A percentile compares a stretch with the other conserved stretches of the same genome.
Conservation (phyloP, 768 basidiomycete genomes). For the Mycena galopus region DNA sequence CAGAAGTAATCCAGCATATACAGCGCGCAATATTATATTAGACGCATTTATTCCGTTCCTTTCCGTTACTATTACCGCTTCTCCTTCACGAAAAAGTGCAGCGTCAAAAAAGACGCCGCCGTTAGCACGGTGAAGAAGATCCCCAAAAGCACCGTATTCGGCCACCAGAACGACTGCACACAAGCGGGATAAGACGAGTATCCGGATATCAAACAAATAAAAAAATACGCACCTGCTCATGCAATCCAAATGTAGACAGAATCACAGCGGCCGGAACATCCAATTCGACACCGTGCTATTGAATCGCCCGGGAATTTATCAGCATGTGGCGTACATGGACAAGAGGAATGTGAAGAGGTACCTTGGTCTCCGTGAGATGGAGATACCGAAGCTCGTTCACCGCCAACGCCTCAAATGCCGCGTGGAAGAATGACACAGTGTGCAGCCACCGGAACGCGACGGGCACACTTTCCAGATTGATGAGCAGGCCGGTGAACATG, state of each 20-base stretch:
- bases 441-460: slow-evolving; percentile 86
- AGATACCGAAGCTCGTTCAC: slow-evolving; percentile 97
- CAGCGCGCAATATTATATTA: too few species aligned
- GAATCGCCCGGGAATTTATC: slow-evolving; percentile 16
- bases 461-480: slow-evolving; percentile 91
- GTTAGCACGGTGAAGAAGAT: slow-evolving; percentile 91
- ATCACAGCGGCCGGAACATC: slow-evolving; percentile 98
- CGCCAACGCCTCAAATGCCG: slow-evolving; percentile 96
- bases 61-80: slow-evolving; percentile 53
- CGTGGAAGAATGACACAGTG: slow-evolving; percentile 97
- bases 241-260: slow-evolving; percentile 92
- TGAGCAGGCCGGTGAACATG: slow-evolving; percentile 93
- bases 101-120: slow-evolving; percentile 77
- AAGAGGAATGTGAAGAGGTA: slow-evolving; percentile 41
- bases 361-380: slow-evolving; percentile 91
- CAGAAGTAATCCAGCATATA: slow-evolving; percentile 5
- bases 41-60: neutral
- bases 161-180: slow-evolving; percentile 99
- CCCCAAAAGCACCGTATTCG: slow-evolving; percentile 87
- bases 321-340: too few species aligned
- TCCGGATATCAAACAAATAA: slow-evolving; percentile 29
- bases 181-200: neutral
- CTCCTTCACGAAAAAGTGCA: slow-evolving; percentile 94
- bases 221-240: slow-evolving; percentile 72
- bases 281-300: slow-evolving; percentile 93